Conservation (phyloP, 2,329 filamentous ascomycete genomes). For the Tympanopsis confertula region DNA sequence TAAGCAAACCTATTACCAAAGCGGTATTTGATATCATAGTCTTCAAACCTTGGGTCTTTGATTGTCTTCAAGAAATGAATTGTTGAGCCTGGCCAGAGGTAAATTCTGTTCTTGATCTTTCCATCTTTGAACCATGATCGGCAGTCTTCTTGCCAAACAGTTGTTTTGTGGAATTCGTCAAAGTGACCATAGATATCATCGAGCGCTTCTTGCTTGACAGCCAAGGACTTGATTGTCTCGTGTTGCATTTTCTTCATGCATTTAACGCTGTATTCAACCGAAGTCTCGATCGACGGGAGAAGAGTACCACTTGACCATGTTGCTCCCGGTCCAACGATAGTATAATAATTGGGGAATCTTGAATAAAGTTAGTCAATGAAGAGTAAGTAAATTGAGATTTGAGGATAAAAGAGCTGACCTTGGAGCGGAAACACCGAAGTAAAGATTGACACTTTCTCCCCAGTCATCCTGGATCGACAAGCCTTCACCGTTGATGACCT, state of each 20-base stretch:
- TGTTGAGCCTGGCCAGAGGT: slow-evolving; percentile 19
- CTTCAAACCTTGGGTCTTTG: slow-evolving; percentile 18
- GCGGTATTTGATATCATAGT: slow-evolving; percentile 18
- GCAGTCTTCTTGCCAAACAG: slow-evolving; percentile 19
- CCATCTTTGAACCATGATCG: slow-evolving; percentile 21
- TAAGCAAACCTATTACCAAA: slow-evolving; percentile 24
- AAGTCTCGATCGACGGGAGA: slow-evolving; percentile 29
- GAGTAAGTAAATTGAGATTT: too few species aligned
- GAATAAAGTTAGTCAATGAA: too few species aligned
- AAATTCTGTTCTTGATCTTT: slow-evolving; percentile 18
- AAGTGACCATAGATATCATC: slow-evolving; percentile 19
- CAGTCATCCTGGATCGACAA: slow-evolving; percentile 29
- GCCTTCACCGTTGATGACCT: slow-evolving; percentile 21
- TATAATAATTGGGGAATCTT: slow-evolving; percentile 34
- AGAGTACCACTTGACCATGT: slow-evolving; percentile 31
- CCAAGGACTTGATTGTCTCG: slow-evolving; percentile 19
- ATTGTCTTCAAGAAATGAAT: slow-evolving; percentile 23
- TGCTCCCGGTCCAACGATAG: slow-evolving; percentile 22
- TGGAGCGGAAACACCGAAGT: slow-evolving; percentile 29
- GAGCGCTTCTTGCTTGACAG: slow-evolving; percentile 19
- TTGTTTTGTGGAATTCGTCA: slow-evolving; percentile 17
- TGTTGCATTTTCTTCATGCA: slow-evolving; percentile 25
- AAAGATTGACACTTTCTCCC: slow-evolving; percentile 24
- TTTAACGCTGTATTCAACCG: slow-evolving; percentile 21
- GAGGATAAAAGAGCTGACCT: too few species aligned